Conservation (phyloP, 345 rosid species). For the Sonneratia caseolaris region DNA sequence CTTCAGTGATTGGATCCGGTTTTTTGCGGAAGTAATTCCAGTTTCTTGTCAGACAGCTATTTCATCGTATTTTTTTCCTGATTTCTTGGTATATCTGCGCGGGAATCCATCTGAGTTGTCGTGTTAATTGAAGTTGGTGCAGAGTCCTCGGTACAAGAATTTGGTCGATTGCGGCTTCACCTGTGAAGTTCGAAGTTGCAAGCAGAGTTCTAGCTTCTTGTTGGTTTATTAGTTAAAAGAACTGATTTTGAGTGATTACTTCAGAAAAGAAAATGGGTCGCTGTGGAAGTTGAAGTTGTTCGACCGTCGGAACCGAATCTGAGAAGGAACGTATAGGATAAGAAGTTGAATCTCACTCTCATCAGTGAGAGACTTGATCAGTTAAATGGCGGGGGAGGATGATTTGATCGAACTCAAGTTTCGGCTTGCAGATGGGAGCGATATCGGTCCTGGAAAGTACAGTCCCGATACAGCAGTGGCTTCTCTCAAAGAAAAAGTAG, state of each 20-base stretch:
- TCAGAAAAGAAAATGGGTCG: neutral
- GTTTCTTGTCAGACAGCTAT: too few relatives aligned
- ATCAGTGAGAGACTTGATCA: neutral
- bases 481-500: too few relatives aligned
- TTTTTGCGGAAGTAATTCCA: too few relatives aligned
- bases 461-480: too few relatives aligned
- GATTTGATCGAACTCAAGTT: too few relatives aligned
- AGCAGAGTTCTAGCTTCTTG: neutral
- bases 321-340: neutral
- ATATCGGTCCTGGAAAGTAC: too few relatives aligned
- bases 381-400: slow-evolving; percentile 6
- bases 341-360: neutral
- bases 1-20: too few relatives aligned
- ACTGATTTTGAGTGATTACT: neutral
- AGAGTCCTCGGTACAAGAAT: neutral
- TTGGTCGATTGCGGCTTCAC: too few relatives aligned
- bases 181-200: neutral
- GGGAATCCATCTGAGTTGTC: neutral
- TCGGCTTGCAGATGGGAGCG: too few relatives aligned
- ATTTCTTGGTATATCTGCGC: neutral
- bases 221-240: neutral
- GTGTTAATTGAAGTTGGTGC: neutral
- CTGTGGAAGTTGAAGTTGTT: neutral
- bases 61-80: too few relatives aligned
- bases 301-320: neutral